Percentiles rank a stretch among this genome's conserved stretches.
These are phyloP conservation scores for Aristolochia californica DNA, from an alignment of 164 flowering plant genomes.

Conservation along the genomic window DNA sequence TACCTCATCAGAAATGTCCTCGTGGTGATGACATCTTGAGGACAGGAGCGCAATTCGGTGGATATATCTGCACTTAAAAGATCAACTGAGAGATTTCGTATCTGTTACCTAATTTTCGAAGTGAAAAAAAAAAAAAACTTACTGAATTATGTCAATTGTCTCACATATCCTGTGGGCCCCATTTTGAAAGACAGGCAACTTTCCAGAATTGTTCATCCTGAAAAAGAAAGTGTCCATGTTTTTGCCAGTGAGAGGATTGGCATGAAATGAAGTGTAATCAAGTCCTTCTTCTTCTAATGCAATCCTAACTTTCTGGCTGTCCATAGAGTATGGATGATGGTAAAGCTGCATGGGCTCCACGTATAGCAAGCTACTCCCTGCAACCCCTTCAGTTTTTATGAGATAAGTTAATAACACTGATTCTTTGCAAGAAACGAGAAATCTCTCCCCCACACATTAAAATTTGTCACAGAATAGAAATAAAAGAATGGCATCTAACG, in stretches of 20 bases:
- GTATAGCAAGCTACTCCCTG: no score
- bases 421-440: no score
- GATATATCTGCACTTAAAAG: slow-evolving; percentile 46
- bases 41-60: slow-evolving; percentile 69
- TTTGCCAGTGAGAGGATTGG: slow-evolving; percentile 88
- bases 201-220: slow-evolving; percentile 62
- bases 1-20: slow-evolving; percentile 30
- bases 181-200: slow-evolving; percentile 84
- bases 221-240: slow-evolving; percentile 76
- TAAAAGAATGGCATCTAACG: no score
- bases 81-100: neutral
- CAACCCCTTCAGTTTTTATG: no score
- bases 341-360: slow-evolving; percentile 64
- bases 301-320: slow-evolving; percentile 93
- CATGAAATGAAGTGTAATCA: slow-evolving; percentile 83
- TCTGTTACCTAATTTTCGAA: neutral
- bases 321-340: slow-evolving; percentile 82
- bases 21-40: slow-evolving; percentile 22
- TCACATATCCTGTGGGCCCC: slow-evolving; percentile 63
- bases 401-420: no score
- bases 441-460: no score
- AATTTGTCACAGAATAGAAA: no score
- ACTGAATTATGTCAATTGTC: slow-evolving; percentile 79
- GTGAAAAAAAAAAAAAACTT: slow-evolving; percentile 17
- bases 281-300: slow-evolving; percentile 80